Evolutionary conservation across 371 early-diverging fungal genomes (phyloP).

Genomic region (Rhizopus arrhizus): DNA sequence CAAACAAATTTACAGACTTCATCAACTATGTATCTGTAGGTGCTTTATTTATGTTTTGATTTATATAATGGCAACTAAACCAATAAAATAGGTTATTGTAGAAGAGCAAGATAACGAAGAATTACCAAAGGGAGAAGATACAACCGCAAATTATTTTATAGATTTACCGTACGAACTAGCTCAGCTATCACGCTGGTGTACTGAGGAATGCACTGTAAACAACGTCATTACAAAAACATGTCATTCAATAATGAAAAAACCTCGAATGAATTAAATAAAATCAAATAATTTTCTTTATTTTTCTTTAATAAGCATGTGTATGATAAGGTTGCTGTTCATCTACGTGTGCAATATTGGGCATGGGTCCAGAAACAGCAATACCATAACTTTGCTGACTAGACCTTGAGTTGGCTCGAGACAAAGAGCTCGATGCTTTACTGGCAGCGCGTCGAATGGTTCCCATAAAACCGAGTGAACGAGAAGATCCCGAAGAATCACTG

Average conservation of each 20-base stretch:
- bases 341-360: slow-evolving; percentile 30
- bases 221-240: slow-evolving; percentile 25
- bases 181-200: slow-evolving; percentile 29
- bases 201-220: slow-evolving; percentile 12
- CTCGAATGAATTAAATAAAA: slow-evolving; percentile 6
- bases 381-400: slow-evolving; percentile 35
- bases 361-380: slow-evolving; percentile 30
- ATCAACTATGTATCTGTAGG: slow-evolving; percentile 41
- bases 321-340: slow-evolving; percentile 16
- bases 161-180: slow-evolving; percentile 34
- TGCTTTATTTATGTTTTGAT: slow-evolving; percentile 2
- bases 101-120: neutral
- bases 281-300: slow-evolving; percentile 5
- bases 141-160: slow-evolving; percentile 28
- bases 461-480: slow-evolving; percentile 20
- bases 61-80: slow-evolving; percentile 1
- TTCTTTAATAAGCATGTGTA: slow-evolving; percentile 1
- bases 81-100: neutral
- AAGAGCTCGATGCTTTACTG: slow-evolving; percentile 29
- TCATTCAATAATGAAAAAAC: slow-evolving; percentile 13
- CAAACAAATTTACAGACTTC: slow-evolving; percentile 35
- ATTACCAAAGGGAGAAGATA: slow-evolving; percentile 24
- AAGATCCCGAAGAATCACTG: slow-evolving; percentile 22
- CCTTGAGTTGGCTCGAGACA: slow-evolving; percentile 17
- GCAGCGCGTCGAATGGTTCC: slow-evolving; percentile 34